These are phyloP conservation scores for Verticillium zaregamsianum DNA, from an alignment of 2,329 filamentous ascomycete species.

Conservation along the genomic window DNA sequence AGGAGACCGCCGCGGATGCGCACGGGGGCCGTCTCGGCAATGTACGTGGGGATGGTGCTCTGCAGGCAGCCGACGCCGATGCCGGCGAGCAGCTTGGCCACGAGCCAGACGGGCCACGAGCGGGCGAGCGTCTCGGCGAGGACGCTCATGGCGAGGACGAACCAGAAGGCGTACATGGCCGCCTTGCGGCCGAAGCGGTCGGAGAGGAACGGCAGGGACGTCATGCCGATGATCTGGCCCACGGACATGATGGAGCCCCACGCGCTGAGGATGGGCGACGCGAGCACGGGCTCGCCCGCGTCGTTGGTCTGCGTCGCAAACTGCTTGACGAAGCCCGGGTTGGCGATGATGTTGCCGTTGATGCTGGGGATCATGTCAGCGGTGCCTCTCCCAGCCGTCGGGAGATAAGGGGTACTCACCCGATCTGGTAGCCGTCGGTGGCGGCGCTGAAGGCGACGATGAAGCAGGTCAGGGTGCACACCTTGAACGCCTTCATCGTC, in stretches of 20 bases:
- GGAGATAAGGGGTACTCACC: slow-evolving; percentile 9
- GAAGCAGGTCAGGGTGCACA: slow-evolving; percentile 19
- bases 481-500: slow-evolving; percentile 20
- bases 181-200: slow-evolving; percentile 25
- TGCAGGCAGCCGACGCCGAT: slow-evolving; percentile 38
- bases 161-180: slow-evolving; percentile 25
- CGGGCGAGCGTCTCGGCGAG: slow-evolving; percentile 31
- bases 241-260: slow-evolving; percentile 35
- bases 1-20: slow-evolving; percentile 33
- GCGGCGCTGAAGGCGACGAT: slow-evolving; percentile 19
- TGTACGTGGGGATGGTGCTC: slow-evolving; percentile 34
- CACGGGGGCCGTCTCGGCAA: slow-evolving; percentile 35
- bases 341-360: slow-evolving; percentile 31
- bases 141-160: slow-evolving; percentile 27
- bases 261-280: slow-evolving; percentile 27
- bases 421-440: slow-evolving; percentile 23
- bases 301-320: slow-evolving; percentile 22
- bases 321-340: slow-evolving; percentile 31
- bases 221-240: slow-evolving; percentile 34
- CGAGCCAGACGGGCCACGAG: slow-evolving; percentile 34
- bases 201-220: slow-evolving; percentile 20
- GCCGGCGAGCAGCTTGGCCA: slow-evolving; percentile 27
- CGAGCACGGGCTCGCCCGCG: slow-evolving; percentile 23
- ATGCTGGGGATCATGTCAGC: slow-evolving; percentile 16
- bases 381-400: background rate